Base-by-base conservation (phyloP, 768 basidiomycete species). In the Pleurotus djamor region DNA sequence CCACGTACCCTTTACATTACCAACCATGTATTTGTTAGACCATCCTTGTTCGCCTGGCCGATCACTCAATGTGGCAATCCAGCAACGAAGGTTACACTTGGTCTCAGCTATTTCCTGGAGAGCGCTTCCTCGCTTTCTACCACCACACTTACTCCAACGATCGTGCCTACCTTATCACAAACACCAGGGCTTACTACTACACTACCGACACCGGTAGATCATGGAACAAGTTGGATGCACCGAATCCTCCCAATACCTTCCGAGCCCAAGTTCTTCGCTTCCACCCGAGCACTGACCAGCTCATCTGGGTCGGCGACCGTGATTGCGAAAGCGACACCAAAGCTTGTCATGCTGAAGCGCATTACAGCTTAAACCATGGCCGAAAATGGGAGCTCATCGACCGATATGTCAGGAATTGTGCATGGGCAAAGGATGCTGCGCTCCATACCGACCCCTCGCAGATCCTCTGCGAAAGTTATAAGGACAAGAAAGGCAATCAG, bases 11-110 rank as follows among this genome's bases (percentile, higher is more conserved):
- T 17, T 16, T 35, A 52, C 17, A 57, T 10, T 10, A 37, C 45
- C 55, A 41, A 67, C 45, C 62, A n/a, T 49, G 41, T 21, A 28
- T 48, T 44, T 57, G 61, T 0, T 66, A 92, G 83, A 95, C 94
- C 0, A 83, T 98, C 58, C 83, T 99, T 35, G 86, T 92, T 43
- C 88, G 92, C 5, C 81, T 97, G 3, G 69, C 71, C 1, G 94
- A 98, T 67, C 72, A 85, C 61, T 80, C 83, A 0, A 79, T 98
- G 57, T 98, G 94, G 94, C 95, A 98, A 75, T 97, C 94, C 0
- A 86, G 85, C 66, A 98, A 95, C 68, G 96, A 99, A 72, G 97
- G 96, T 1, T 94, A 93, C 72, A 87, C 87, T 0, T 99, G 96
- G 96, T 79, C 80, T 45, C 87, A 85, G 60, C 79, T 88, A 12